Evolutionary conservation across 2,329 filamentous ascomycete genomes (phyloP).

Genomic region (Trichoderma afroharzianum): DNA sequence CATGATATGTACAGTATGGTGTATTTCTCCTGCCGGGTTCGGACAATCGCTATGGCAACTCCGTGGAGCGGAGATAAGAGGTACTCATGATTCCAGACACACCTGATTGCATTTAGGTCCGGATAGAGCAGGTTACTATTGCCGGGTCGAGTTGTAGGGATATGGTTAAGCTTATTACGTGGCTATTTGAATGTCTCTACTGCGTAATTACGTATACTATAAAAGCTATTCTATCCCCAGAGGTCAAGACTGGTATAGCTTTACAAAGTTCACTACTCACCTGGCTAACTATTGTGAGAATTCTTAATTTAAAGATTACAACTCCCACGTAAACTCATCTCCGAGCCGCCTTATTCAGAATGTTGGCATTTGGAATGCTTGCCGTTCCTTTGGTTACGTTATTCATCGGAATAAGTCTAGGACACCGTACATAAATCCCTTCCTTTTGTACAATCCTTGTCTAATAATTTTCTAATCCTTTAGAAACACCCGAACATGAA

Average conservation of each 20-base stretch:
- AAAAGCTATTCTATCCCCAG: background rate
- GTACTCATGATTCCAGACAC: background rate
- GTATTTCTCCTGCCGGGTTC: background rate
- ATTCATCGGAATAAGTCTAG: no score
- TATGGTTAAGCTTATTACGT: background rate
- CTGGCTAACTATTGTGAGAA: background rate
- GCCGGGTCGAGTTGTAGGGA: background rate
- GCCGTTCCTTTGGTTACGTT: no score
- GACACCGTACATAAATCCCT: no score
- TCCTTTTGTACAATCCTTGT: no score
- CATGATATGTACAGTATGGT: background rate
- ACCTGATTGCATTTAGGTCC: background rate
- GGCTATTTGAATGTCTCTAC: background rate
- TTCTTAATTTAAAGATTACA: background rate
- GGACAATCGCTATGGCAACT: background rate
- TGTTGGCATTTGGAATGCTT: no score
- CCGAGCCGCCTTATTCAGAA: no score
- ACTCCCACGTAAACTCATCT: no score
- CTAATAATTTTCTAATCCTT: no score
- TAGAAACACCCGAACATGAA: no score
- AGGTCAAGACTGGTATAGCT: background rate
- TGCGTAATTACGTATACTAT: no score
- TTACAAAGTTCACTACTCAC: background rate
- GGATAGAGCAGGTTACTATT: background rate
- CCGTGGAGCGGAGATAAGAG: background rate